Evolutionary conservation across 2,329 filamentous ascomycete genomes (phyloP).

Genomic region (Alternaria sp.): DNA sequence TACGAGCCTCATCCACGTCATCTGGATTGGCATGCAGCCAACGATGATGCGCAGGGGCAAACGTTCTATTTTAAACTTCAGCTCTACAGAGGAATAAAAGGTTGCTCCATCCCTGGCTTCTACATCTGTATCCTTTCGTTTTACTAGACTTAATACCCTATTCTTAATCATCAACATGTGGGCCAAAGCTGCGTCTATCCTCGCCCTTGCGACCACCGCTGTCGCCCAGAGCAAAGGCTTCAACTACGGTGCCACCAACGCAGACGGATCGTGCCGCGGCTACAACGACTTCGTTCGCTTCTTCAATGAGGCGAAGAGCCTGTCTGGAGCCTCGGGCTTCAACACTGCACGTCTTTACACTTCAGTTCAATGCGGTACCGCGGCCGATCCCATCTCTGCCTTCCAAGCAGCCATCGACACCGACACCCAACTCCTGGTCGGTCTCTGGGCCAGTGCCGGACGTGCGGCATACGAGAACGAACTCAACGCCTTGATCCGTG

Average conservation of each 20-base stretch:
- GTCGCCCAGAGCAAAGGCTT: constrained; percentile 60
- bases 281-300: constrained; percentile 72
- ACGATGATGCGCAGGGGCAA: constrained; percentile 16
- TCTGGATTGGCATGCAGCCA: constrained; percentile 14
- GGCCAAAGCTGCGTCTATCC: constrained; percentile 15
- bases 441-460: constrained; percentile 79
- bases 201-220: constrained; percentile 30
- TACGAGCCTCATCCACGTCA: constrained; percentile 25
- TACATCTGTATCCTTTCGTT: neutral
- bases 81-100: neutral
- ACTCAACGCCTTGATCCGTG: constrained; percentile 70
- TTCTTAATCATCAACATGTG: constrained; percentile 13
- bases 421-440: constrained; percentile 77
- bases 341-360: constrained; percentile 74
- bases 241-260: constrained; percentile 72
- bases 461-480: constrained; percentile 71
- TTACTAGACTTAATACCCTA: neutral
- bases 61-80: neutral
- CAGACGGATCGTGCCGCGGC: constrained; percentile 63
- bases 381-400: constrained; percentile 50
- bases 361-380: constrained; percentile 71
- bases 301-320: constrained; percentile 68
- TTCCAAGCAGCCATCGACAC: constrained; percentile 77
- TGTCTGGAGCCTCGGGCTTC: constrained; percentile 70
- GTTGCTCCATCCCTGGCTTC: neutral